Evolutionary conservation across 176 grass and related monocot species (phyloP), one percentile per base, ranked within the genome.

Genomic region (Ampelocalamus luodianensis): DNA sequence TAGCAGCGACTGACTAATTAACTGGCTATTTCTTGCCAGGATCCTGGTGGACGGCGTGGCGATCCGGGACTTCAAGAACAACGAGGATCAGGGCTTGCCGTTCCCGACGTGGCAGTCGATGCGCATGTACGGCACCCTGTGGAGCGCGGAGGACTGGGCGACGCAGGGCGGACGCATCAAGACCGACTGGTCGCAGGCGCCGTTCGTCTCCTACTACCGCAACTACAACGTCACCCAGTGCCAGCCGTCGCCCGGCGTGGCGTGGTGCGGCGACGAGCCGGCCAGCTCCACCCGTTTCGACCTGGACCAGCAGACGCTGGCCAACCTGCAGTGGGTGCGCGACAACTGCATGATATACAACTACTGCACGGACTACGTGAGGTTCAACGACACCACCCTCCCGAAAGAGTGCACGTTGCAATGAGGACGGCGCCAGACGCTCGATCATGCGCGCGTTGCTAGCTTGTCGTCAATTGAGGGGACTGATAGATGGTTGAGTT

Each of bases 121-220:
- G 91, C 83, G 88, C 0, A 12, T 82, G 44, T 92, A 84, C 85
- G 88, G 91, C 0, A 92, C 79, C 80, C 84, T 97, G 43, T 97
- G 91, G 91, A 73, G 80, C 75, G 94, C 82, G 0, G 94, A 97
- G 24, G 87, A 84, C 79, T 97, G 94, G 94, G 94, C 94, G 65
- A 97, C 94, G 39, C 51, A 89, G 73, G 91, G 93, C 24, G 94
- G 94, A 0, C 63, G 75, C 1, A 23, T 91, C 65, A 97, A 97
- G 91, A 93, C 90, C 8, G 89, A 97, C 92, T 93, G 94, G 94
- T 9, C 17, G n/a, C 20, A 50, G 49, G 64, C 87, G 74, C 94
- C 94, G 16, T 97, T 97, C 89, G 78, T 82, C 34, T 68, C 89
- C 65, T 82, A 87, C 87, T 97, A 92, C 91, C 77, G 84, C 7